These are phyloP conservation scores for Toxoplasma gondii DNA, from an alignment of 169 alveolate species.

Conservation along the genomic window DNA sequence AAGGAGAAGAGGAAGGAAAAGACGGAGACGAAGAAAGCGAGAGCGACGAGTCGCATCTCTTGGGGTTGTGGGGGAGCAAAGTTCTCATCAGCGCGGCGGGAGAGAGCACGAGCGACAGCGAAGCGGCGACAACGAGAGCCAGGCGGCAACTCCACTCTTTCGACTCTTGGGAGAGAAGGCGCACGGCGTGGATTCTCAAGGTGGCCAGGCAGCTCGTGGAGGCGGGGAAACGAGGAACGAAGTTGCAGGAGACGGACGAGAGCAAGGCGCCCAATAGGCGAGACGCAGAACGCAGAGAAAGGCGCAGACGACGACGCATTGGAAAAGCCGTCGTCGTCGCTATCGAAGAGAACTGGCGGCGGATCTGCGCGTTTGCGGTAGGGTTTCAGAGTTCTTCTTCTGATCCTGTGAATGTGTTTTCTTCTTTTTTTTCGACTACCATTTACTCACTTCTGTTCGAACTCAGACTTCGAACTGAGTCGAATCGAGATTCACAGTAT, in stretches of 20 bases:
- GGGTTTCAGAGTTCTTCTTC: not conserved
- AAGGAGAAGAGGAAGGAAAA: not conserved
- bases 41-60: not conserved
- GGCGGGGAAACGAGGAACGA: not conserved
- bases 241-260: not conserved
- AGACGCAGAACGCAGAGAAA: not conserved
- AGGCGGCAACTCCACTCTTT: not conserved
- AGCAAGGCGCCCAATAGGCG: not conserved
- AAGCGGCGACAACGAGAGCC: not conserved
- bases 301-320: not conserved
- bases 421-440: not conserved
- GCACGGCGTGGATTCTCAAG: too few relatives aligned
- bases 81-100: slow-evolving; percentile 17
- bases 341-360: not conserved
- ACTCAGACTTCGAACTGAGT: too few relatives aligned
- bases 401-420: not conserved
- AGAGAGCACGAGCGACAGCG: not conserved
- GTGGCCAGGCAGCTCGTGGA: not conserved
- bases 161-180: not conserved
- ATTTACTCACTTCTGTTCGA: too few relatives aligned
- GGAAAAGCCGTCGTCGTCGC: not conserved
- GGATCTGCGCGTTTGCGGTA: slow-evolving; percentile 8
- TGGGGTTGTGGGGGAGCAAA: not conserved
- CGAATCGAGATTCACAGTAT: too few relatives aligned
- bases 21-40: not conserved